phyloP scores from a whole-genome alignment of 2,329 filamentous ascomycete genomes.

The Cryphonectria japonica region DNA sequence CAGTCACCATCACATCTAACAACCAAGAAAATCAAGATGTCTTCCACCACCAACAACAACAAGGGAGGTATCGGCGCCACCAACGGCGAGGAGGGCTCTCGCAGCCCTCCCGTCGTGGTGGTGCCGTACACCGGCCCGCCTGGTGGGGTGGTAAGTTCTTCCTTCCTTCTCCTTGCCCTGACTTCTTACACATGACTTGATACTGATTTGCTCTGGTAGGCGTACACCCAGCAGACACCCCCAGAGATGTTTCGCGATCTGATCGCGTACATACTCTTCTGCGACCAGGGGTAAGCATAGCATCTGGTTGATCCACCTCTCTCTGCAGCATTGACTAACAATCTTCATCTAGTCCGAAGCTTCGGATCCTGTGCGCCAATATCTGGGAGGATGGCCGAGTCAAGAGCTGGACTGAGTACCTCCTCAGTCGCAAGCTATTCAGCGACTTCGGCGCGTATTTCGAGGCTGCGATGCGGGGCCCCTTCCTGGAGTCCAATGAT shows the following conservation, averaged over 20 bases:
- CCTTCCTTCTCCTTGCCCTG: neutral
- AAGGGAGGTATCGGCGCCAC: neutral
- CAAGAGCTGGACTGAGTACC: neutral
- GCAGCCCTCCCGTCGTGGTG: neutral
- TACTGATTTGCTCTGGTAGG: neutral
- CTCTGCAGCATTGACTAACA: neutral
- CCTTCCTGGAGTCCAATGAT: slow-evolving; percentile 3
- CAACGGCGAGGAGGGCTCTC: neutral
- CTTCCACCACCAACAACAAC: neutral
- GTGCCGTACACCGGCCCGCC: neutral
- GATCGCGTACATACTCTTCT: neutral
- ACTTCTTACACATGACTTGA: neutral
- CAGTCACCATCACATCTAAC: neutral
- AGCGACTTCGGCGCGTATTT: slow-evolving; percentile 22
- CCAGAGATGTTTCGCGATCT: neutral
- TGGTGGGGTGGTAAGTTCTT: neutral
- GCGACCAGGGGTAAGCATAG: neutral
- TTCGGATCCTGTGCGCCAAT: slow-evolving; percentile 15
- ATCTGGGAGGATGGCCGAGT: neutral
- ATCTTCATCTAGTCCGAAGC: neutral
- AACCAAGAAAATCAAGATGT: neutral
- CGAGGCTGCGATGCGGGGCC: neutral
- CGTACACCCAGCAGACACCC: neutral
- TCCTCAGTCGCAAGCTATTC: slow-evolving; percentile 16
- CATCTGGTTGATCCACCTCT: neutral